Base-by-base conservation (phyloP, 805 yeast genomes). In the Saccharomycopsis schoenii region DNA sequence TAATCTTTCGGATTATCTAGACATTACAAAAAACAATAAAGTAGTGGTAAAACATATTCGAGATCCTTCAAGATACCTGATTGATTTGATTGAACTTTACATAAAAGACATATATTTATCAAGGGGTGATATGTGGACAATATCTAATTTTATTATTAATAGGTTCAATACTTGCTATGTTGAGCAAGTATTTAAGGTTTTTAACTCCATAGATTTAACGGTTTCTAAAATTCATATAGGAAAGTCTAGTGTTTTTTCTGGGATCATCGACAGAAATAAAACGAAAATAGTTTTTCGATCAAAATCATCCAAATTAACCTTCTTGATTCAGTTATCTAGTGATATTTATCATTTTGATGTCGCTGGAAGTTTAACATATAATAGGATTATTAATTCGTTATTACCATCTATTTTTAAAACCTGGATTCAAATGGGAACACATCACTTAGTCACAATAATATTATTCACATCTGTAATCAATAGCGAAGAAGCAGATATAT, bases 301-400 rank as follows among this genome's bases (percentile, higher is more conserved):
- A 1, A 97, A 93, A 68, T 86, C 96, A 50, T 96, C 97, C 1
- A 82, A 88, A 61, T 75, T 93, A 61, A 81, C 89, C 15, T 88
- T 92, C 57, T 77, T 94, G 64, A 84, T 94, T 58, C 99, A 94
- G 70, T 83, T 92, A 64, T 88, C 97, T 0, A 81, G 87, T 47
- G 99, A 94, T 68, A 94, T 94, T 97, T 94, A 97, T 96, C 90
- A 91, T 71, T 94, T 94, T 72, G 98, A 94, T 72, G 97, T 92
- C 68, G 88, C 88, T 66, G 99, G 99, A 1, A 97, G 93, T 69
- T 88, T 92, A 59, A 82, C 90, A 82, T 93, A 93, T 71, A 93
- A 92, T 71, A 89, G 91, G 72, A 82, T 94, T 67, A 90, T 94
- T 55, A 92, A 93, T 70, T 88, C 96, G n/a, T 77, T 93, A 58